Base-by-base conservation (phyloP, 495 filamentous ascomycete genomes). In the Pyrenopolyporus hunteri region DNA sequence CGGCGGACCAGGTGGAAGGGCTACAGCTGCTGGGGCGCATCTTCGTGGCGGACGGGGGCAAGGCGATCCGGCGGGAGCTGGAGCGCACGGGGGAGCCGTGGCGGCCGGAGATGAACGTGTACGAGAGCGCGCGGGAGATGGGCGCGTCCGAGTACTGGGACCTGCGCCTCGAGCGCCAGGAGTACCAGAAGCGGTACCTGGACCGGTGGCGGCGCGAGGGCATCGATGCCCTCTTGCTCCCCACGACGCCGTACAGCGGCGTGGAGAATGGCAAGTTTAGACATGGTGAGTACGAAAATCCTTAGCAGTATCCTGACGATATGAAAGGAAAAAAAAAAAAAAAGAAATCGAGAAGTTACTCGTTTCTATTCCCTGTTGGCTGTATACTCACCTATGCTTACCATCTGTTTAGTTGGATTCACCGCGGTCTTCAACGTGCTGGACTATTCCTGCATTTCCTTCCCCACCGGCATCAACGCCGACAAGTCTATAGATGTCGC, bases 31-130 rank as follows among this genome's bases (percentile, higher is more conserved):
- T 85, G 32, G 86, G 85, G 17, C 85, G 88, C 60, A 87, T 94
- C 37, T 87, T 96, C 58, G 87, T 88, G 59, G 78, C 91, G 14
- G 92, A 96, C 59, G 92, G 91, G 52, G 89, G 89, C 62, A 74
- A 77, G 55, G 92, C 90, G 6, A 90, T 91, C 75, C 83, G 85
- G 6, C 68, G 80, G n/a, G 84, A 84, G 14, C 54, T 94, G 25
- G 90, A 88, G 65, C 89, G 84, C 63, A 73, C 92, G 2, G 89
- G 93, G 74, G 89, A 89, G 68, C 78, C 87, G 1, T 89, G 83
- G 74, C 83, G 90, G 19, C 85, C 87, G 22, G 92, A 94, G 72
- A 80, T 95, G 64, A 8, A 9, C n/a, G 46, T 54, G 22, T 69
- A 69, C 28, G 56, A 76, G 76, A 35, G 74, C 81, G 14, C 89